Conservation (phyloP, 306 rosid species). For the Lathyrus tuberosus region DNA sequence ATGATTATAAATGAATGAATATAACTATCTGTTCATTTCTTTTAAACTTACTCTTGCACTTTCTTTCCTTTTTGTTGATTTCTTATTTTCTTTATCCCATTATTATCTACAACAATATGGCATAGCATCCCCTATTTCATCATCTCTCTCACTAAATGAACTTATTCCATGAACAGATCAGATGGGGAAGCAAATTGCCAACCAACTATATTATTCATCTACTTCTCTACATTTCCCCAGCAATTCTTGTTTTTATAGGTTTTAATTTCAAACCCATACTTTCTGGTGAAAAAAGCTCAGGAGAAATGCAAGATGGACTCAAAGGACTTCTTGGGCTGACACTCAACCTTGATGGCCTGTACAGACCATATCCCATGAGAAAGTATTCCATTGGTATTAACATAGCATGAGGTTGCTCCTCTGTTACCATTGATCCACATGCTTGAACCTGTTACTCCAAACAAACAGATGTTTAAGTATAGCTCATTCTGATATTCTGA, state of each 20-base stretch:
- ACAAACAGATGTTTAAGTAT: slow-evolving; percentile 9
- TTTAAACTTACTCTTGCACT: slow-evolving; percentile 41
- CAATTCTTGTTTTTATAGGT: slow-evolving; percentile 82
- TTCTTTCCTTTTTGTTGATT: slow-evolving; percentile 39
- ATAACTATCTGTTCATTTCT: slow-evolving; percentile 63
- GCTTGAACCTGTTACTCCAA: slow-evolving; percentile 78
- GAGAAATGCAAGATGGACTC: slow-evolving; percentile 88
- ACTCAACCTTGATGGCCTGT: slow-evolving; percentile 71
- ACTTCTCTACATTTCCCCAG: slow-evolving; percentile 44
- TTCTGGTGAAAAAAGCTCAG: slow-evolving; percentile 94
- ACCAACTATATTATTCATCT: slow-evolving; percentile 26
- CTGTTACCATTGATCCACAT: slow-evolving; percentile 96
- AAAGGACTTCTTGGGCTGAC: slow-evolving; percentile 94
- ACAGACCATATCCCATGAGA: slow-evolving; percentile 89
- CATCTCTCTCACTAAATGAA: slow-evolving; percentile 42
- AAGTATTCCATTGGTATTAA: slow-evolving; percentile 90
- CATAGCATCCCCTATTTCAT: slow-evolving; percentile 30
- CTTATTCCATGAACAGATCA: slow-evolving; percentile 38
- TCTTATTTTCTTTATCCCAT: slow-evolving; percentile 41
- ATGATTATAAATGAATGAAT: slow-evolving; percentile 76
- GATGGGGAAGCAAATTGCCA: slow-evolving; percentile 30
- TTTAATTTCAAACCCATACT: slow-evolving; percentile 99
- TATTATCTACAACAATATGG: slow-evolving; percentile 60
- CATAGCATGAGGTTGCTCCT: slow-evolving; percentile 99
- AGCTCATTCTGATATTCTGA: slow-evolving; percentile 5